Base-by-base conservation (phyloP, 1,284 basidiomycete species). In the Cronartium ribicola region DNA sequence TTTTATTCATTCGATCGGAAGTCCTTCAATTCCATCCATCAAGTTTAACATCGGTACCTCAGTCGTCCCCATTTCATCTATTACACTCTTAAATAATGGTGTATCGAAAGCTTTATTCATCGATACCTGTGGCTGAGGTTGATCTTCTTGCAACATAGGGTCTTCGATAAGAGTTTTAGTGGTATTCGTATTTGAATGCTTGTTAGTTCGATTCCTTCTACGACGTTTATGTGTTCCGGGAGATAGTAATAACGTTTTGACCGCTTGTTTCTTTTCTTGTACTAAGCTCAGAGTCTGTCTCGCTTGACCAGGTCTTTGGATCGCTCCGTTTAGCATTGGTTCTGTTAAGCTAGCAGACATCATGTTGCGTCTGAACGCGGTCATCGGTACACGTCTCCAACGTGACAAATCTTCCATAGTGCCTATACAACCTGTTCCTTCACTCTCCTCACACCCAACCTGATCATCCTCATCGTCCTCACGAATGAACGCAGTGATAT, bases 321-420 rank as follows among this genome's bases (percentile, higher is more conserved):
- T 46, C 20, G 63, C 69, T n/a, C 69, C 69, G n/a, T 72, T 63
- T 46, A 72, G 48, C 1, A 72, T 39, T 3, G 41, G 43, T 20
- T 66, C 62, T 6, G 39, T 10, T 44, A 17, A 41, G 5, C n/a
- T 29, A 29, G 13, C 37, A 39, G 51, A 55, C 61, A 61, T 60
- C 66, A 70, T 76, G 22, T 68, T 57, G 13, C 76, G 61, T 39
- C 79, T 66, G 76, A 79, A 80, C 4, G 79, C 79, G 48, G 78
- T 79, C 48, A 80, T 80, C 5, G 79, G 79, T 40, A 80, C 77
- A 10, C 79, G 76, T 55, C 70, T 76, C 79, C 79, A 80, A 0
- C 79, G 75, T 8, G 77, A 77, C 13, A 79, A 75, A 51, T 79
- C 79, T 43, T 77, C 76, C 6, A 79, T 62, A 4, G 73, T 67